Percentiles rank a stretch among this genome's conserved stretches.
phyloP scores from a whole-genome alignment of 2,329 filamentous ascomycete genomes.

The Neonectria sp. region DNA sequence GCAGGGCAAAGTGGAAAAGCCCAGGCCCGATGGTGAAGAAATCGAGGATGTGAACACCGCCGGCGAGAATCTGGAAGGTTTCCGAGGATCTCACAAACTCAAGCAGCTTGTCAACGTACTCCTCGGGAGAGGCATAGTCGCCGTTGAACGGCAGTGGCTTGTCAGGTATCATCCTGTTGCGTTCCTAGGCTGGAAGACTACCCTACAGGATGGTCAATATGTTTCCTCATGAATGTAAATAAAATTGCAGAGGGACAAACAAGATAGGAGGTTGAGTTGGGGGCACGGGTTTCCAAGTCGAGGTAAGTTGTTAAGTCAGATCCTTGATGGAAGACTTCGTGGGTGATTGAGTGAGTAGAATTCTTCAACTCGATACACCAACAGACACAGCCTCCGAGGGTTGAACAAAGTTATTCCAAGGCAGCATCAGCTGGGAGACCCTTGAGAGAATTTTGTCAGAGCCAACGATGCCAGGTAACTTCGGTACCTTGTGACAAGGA shows the following conservation, averaged over 20 bases:
- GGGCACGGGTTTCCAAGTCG: background rate
- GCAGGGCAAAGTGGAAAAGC: conserved; percentile 84
- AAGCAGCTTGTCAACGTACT: conserved; percentile 85
- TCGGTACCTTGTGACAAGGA: background rate
- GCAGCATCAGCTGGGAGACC: background rate
- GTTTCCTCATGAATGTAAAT: background rate
- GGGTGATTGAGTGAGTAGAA: background rate
- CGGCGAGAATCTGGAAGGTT: conserved; percentile 90
- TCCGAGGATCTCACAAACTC: conserved; percentile 81
- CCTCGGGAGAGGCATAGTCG: conserved; percentile 79
- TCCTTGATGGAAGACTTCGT: background rate
- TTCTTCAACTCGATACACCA: background rate
- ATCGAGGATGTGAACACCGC: conserved; percentile 96
- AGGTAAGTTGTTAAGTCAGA: too few relatives aligned
- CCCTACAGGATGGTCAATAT: conserved; percentile 37
- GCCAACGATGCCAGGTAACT: background rate
- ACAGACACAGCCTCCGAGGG: background rate
- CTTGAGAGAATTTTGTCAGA: background rate
- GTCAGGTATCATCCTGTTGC: conserved; percentile 61
- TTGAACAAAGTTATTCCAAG: background rate
- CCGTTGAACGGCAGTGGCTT: conserved; percentile 77
- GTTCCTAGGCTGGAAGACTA: conserved; percentile 23
- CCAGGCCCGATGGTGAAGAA: conserved; percentile 92
- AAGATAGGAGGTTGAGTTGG: background rate
- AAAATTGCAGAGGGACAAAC: background rate